A percentile compares a stretch with the other conserved stretches of the same genome.
Evolutionary conservation across 140 eudicot genomes (phyloP).

Genomic region (Cichorium intybus): DNA sequence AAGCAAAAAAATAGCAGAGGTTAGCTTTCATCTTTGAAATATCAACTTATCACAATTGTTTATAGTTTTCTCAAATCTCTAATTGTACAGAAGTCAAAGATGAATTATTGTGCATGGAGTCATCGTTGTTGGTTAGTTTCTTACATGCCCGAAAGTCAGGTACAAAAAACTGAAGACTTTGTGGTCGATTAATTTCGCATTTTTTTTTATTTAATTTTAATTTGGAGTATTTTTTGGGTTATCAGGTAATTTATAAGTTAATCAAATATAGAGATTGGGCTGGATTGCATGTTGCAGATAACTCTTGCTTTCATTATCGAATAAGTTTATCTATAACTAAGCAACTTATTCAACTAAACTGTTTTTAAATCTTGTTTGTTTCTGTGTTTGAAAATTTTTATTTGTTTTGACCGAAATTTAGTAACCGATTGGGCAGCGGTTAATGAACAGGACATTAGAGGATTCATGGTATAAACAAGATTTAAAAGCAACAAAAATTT

Average conservation of each 20-base stretch:
- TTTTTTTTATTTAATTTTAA: background rate
- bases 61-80: constrained; percentile 15
- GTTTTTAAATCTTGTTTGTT: no score
- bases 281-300: constrained; percentile 90
- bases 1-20: constrained; percentile 73
- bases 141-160: constrained; percentile 70
- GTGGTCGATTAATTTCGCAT: background rate
- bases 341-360: background rate
- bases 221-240: constrained; percentile 1
- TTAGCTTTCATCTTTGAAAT: constrained; percentile 26
- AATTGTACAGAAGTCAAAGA: constrained; percentile 67
- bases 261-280: constrained; percentile 68
- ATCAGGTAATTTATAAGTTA: constrained; percentile 62
- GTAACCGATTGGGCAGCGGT: constrained; percentile 55
- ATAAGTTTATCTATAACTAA: constrained; percentile 53
- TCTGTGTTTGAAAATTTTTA: no score
- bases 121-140: constrained; percentile 83
- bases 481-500: constrained; percentile 39
- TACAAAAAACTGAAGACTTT: constrained; percentile 24
- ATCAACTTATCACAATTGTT: constrained; percentile 4
- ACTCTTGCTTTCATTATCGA: constrained; percentile 91
- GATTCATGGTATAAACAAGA: constrained; percentile 35
- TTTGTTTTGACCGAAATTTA: constrained; percentile 23
- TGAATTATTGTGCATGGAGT: constrained; percentile 95
- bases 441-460: constrained; percentile 58